phyloP scores from a whole-genome alignment of 257 asterid genomes.

The Striga asiatica region DNA sequence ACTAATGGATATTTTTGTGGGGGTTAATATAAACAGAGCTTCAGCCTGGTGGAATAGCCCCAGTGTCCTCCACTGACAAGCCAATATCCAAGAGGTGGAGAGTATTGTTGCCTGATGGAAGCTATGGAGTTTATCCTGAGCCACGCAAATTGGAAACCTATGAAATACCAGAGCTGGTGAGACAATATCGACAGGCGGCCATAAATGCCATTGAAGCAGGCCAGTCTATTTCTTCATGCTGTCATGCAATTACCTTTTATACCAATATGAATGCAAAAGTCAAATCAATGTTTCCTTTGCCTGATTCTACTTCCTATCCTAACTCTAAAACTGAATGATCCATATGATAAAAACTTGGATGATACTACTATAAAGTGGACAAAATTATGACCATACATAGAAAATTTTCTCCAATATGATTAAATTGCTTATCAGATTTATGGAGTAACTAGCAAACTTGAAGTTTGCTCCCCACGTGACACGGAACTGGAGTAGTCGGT shows the following conservation, averaged over 20 bases:
- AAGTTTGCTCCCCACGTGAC: not conserved
- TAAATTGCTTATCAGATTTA: too few species aligned
- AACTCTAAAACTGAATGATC: not conserved
- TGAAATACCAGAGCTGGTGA: conserved; percentile 49
- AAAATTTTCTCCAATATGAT: too few species aligned
- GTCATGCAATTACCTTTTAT: conserved; percentile 4
- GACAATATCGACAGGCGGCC: conserved; percentile 70
- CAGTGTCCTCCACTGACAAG: conserved; percentile 70
- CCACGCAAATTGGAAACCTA: conserved; percentile 47
- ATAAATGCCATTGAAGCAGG: conserved; percentile 96
- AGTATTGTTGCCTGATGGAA: conserved; percentile 75
- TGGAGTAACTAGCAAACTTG: not conserved
- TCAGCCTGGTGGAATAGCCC: conserved; percentile 67
- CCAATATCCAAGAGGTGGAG: conserved; percentile 94
- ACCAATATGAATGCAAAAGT: not conserved
- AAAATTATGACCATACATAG: too few species aligned
- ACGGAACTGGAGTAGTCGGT: too few species aligned
- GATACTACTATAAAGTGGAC: too few species aligned
- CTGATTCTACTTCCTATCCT: not conserved
- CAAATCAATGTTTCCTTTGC: not conserved
- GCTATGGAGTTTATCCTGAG: conserved; percentile 47
- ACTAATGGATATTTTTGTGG: not conserved
- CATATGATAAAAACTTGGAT: too few species aligned
- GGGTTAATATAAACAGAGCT: conserved; percentile 32
- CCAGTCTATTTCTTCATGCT: conserved; percentile 15